Base-by-base conservation (phyloP, 805 yeast species). In the Kluyveromyces dobzhanskii region DNA sequence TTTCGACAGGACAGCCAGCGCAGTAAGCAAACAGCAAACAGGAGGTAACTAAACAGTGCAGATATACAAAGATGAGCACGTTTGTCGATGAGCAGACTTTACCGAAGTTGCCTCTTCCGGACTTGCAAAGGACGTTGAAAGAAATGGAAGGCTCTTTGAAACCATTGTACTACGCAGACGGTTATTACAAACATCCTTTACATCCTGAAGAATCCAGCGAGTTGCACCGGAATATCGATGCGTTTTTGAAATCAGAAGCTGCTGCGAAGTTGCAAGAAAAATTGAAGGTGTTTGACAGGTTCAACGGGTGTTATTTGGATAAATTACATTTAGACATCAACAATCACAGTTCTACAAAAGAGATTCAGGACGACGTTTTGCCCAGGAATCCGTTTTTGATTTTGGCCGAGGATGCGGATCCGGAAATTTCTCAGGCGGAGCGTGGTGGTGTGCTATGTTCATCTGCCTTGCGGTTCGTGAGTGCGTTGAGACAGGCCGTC, bases 321-420 rank as follows among this genome's bases (percentile, higher is more conserved):
- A 69, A 68, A 21, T 49, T 67, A 31, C 62, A 64, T 37, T 40
- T 65, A 32, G 69, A 66, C 42, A 64, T 64, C 31, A 65, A 66
- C 37, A 67, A 66, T 44, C 66, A 63, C 19, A 52, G 57, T 24
- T 66, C 77, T 26, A 75, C 83, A 0, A 80, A 81, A 13, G 81
- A 76, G 40, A 62, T 76, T 21, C 66, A 78, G 36, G 82, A 83
- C 16, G 81, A 78, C 45, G 73, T 79, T 1, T 62, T 83, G 31
- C 94, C 94, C 4, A 65, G 90, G 44, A 83, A 82, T 54, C 94
- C 94, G 1, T 82, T 80, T 50, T 67, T 83, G 46, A 73, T 83
- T 9, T 57, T 83, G 13, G 86, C 81, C 46, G 81, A 81, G 52
- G 94, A 83, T 46, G 88, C 90, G 1, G 67, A 76, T 44, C 68